Percentiles rank a stretch among this genome's conserved stretches.
These are phyloP conservation scores for Moricandia moricandioides DNA, from an alignment of 345 rosid genomes.

Conservation along the genomic window DNA sequence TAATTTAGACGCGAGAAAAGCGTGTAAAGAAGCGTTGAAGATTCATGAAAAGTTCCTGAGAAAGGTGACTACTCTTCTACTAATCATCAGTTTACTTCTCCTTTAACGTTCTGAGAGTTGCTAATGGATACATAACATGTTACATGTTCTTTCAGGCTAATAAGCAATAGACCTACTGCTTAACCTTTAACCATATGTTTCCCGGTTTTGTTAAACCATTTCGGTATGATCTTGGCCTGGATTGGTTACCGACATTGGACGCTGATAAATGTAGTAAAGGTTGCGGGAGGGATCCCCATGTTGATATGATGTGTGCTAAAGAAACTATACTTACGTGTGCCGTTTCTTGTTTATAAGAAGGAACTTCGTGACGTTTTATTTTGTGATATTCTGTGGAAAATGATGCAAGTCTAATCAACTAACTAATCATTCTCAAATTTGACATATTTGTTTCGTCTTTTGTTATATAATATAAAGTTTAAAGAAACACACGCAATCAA, in stretches of 20 bases:
- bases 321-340: neutral
- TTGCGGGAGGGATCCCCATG: neutral
- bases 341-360: neutral
- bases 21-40: slow-evolving; percentile 77
- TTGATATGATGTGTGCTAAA: neutral
- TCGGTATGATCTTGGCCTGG: neutral
- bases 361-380: slow-evolving; percentile 10
- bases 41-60: slow-evolving; percentile 71
- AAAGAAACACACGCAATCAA: neutral
- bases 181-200: neutral
- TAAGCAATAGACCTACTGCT: slow-evolving; percentile 19
- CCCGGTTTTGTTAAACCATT: neutral
- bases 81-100: slow-evolving; percentile 7
- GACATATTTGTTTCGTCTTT: neutral
- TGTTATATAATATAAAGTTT: neutral
- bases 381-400: neutral
- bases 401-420: neutral
- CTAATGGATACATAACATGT: slow-evolving; percentile 1
- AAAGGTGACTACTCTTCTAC: slow-evolving; percentile 46
- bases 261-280: neutral
- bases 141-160: slow-evolving; percentile 32
- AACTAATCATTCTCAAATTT: neutral
- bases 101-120: neutral
- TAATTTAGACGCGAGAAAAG: slow-evolving; percentile 77
- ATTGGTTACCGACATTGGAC: neutral